phyloP scores from a whole-genome alignment of 306 rosid species.

The Fragaria iinumae region DNA sequence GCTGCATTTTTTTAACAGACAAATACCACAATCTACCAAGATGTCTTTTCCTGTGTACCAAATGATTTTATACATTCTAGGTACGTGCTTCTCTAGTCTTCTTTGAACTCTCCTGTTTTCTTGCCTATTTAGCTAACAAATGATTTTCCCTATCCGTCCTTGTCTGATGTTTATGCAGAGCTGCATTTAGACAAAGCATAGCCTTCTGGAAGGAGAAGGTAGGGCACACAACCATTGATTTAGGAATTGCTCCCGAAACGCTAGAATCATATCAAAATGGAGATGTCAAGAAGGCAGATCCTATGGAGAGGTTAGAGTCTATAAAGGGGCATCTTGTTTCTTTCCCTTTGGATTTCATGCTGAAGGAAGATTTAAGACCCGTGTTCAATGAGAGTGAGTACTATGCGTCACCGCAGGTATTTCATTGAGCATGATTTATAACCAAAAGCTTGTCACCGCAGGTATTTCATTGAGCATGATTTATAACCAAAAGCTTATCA shows the following conservation, averaged over 20 bases:
- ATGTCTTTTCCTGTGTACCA: conserved; percentile 86
- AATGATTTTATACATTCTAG: conserved; percentile 85
- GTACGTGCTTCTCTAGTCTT: conserved; percentile 32
- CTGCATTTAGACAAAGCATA: conserved; percentile 72
- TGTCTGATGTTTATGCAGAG: conserved; percentile 38
- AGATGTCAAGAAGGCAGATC: conserved; percentile 46
- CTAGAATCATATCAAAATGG: conserved; percentile 62
- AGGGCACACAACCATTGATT: conserved; percentile 82
- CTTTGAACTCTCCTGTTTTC: not conserved
- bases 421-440: conserved; percentile 42
- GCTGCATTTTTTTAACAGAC: conserved; percentile 45
- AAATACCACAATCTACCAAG: conserved; percentile 83
- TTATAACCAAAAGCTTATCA: not conserved
- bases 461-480: conserved; percentile 62
- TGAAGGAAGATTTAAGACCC: conserved; percentile 91
- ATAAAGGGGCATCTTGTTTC: conserved; percentile 90
- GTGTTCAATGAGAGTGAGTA: conserved; percentile 91
- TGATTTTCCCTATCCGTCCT: not conserved
- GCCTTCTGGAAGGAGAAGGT: conserved; percentile 66
- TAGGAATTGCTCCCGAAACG: conserved; percentile 77
- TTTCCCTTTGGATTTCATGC: conserved; percentile 85
- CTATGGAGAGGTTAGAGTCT: conserved; percentile 63
- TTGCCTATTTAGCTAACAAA: conserved; percentile 33
- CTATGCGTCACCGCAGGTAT: conserved; percentile 82
- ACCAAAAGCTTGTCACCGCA: conserved; percentile 24